Conservation (phyloP, 345 rosid species). For the Eucalyptus dawsonii region DNA sequence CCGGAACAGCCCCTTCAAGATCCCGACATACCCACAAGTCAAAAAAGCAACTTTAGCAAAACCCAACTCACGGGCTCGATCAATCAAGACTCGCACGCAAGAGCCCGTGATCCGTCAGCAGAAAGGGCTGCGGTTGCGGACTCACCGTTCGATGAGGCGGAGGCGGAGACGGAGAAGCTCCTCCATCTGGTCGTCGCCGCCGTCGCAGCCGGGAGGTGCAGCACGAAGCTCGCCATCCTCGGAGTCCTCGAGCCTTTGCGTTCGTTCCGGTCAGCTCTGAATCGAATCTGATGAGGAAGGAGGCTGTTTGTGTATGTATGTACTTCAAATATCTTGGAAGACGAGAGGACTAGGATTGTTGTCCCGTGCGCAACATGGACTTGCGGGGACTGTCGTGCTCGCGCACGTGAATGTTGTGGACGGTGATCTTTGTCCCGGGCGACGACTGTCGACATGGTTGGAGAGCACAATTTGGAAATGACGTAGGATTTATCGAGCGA, state of each 20-base stretch:
- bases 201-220: slow-evolving; percentile 21
- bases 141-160: slow-evolving; percentile 60
- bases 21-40: not conserved
- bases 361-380: not conserved
- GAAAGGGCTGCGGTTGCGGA: not conserved
- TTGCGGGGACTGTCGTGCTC: not conserved
- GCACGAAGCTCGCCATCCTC: slow-evolving; percentile 47
- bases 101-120: not conserved
- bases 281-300: not conserved
- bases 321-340: not conserved
- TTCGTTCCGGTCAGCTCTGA: not conserved
- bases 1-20: not conserved
- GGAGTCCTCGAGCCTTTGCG: not conserved
- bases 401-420: not conserved
- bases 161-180: slow-evolving; percentile 48
- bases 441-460: not conserved
- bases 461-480: not conserved
- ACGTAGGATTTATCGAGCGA: rapidly evolving
- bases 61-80: not conserved
- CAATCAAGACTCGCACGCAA: not conserved
- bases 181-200: not conserved
- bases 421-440: not conserved
- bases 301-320: not conserved
- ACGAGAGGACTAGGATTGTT: not conserved
- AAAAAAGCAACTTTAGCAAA: not conserved